phyloP scores from a whole-genome alignment of 139 green algal species.

The Chlamydomonas sphaeroides region DNA sequence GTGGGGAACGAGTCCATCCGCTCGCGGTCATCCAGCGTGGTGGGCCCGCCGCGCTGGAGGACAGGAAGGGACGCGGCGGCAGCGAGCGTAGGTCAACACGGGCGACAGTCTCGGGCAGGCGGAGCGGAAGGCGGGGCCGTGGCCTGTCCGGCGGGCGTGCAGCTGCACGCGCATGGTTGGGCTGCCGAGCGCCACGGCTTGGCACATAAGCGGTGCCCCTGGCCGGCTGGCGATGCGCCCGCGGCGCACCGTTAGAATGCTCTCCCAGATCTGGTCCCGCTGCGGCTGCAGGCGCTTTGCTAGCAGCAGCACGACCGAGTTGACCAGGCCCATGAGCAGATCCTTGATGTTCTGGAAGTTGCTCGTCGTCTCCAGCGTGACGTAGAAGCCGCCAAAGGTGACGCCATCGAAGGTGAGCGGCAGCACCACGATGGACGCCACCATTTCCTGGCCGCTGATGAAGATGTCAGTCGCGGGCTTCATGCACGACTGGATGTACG shows the following conservation, averaged over 20 bases:
- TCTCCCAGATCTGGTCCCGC: conserved; percentile 64
- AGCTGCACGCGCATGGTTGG: no score
- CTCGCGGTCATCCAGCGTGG: conserved; percentile 15
- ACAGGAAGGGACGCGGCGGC: no score
- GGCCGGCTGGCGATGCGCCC: no score
- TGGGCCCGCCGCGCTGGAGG: conserved; percentile 15
- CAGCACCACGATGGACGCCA: conserved; percentile 71
- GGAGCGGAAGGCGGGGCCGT: neutral
- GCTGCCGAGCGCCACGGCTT: no score
- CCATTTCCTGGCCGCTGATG: conserved; percentile 64
- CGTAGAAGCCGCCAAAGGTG: conserved; percentile 72
- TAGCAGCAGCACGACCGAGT: conserved; percentile 68
- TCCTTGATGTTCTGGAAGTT: conserved; percentile 77
- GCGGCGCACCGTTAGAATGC: conserved; percentile 33
- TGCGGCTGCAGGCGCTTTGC: conserved; percentile 56
- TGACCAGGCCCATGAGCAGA: conserved; percentile 73
- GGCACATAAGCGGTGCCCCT: no score
- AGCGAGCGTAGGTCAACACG: no score
- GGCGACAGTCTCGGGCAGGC: no score
- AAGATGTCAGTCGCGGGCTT: conserved; percentile 74
- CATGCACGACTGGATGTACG: conserved; percentile 72
- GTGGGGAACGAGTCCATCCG: neutral
- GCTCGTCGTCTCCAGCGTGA: conserved; percentile 64
- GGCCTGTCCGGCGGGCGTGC: no score
- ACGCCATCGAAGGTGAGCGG: conserved; percentile 62